phyloP scores from a whole-genome alignment of 306 rosid genomes.

The Carpinus viminea region DNA sequence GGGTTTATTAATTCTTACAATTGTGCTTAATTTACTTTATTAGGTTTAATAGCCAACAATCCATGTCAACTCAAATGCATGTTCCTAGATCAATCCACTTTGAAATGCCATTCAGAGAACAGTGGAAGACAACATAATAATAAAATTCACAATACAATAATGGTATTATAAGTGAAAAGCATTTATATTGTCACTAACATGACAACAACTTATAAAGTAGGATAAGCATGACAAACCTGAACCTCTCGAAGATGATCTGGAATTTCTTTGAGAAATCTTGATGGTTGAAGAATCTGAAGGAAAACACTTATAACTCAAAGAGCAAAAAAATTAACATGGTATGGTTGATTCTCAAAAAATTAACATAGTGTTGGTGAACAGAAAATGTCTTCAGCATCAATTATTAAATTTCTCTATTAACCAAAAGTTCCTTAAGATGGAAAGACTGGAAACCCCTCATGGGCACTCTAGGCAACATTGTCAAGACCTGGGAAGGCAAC shows the following conservation, averaged over 20 bases:
- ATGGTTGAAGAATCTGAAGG: slow-evolving; percentile 83
- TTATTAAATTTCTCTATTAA: too few species aligned
- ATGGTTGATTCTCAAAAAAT: background rate
- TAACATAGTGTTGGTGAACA: too few species aligned
- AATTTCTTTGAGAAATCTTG: slow-evolving; percentile 87
- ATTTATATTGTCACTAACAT: background rate
- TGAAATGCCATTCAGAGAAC: background rate
- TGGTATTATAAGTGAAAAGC: background rate
- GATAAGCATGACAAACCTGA: slow-evolving; percentile 56
- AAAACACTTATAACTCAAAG: slow-evolving; percentile 21
- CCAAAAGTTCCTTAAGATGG: too few species aligned
- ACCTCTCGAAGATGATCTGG: slow-evolving; percentile 78
- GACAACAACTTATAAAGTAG: slow-evolving; percentile 12
- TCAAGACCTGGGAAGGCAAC: too few species aligned
- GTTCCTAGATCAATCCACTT: background rate
- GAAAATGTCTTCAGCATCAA: background rate
- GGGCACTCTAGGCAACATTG: too few species aligned
- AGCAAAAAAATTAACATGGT: slow-evolving; percentile 5
- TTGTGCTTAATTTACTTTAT: background rate
- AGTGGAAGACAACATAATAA: background rate
- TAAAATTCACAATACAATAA: background rate
- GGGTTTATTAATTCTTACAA: background rate
- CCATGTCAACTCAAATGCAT: background rate
- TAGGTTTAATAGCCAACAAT: background rate
- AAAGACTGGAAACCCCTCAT: too few species aligned